A percentile compares a stretch with the other conserved stretches of the same genome.
Conservation (phyloP, 305 asterid species). For the Rubia occidens region DNA sequence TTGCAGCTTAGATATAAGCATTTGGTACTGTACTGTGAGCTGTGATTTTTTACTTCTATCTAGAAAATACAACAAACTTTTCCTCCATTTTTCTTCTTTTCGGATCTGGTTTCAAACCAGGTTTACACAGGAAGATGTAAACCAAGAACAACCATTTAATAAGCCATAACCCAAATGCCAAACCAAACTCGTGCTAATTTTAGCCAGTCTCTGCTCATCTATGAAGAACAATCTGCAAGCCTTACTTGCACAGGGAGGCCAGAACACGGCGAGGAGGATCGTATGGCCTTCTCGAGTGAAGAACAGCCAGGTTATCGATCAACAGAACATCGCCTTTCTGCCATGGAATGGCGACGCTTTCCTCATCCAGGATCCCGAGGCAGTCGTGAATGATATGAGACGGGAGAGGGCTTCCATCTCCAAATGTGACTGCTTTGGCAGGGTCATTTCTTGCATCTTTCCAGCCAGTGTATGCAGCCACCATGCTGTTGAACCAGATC, state of each 20-base stretch:
- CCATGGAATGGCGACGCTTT: conserved; percentile 74
- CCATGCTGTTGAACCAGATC: conserved; percentile 91
- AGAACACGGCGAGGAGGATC: conserved; percentile 69
- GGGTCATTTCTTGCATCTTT: conserved; percentile 68
- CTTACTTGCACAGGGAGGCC: conserved; percentile 76
- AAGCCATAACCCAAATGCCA: not conserved
- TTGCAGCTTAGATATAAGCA: too few species aligned
- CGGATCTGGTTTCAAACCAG: too few species aligned
- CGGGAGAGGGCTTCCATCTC: conserved; percentile 63
- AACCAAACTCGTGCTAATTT: not conserved
- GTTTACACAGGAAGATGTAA: not conserved
- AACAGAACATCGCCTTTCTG: conserved; percentile 58
- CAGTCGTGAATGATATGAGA: conserved; percentile 54
- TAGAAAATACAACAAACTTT: too few species aligned
- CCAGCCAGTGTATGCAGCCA: conserved; percentile 90
- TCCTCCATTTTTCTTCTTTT: too few species aligned
- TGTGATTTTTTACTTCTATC: too few species aligned
- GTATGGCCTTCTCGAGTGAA: conserved; percentile 39
- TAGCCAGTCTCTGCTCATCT: not conserved
- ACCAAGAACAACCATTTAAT: too few species aligned
- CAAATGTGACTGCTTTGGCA: conserved; percentile 66
- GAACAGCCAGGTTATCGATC: conserved; percentile 75
- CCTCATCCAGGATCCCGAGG: conserved; percentile 58
- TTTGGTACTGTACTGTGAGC: too few species aligned
- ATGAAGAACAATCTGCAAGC: not conserved